Percentiles rank a stretch among this genome's conserved stretches.
Conservation (phyloP, 495 filamentous ascomycete species). For the Sabuloglossum arenarium region DNA sequence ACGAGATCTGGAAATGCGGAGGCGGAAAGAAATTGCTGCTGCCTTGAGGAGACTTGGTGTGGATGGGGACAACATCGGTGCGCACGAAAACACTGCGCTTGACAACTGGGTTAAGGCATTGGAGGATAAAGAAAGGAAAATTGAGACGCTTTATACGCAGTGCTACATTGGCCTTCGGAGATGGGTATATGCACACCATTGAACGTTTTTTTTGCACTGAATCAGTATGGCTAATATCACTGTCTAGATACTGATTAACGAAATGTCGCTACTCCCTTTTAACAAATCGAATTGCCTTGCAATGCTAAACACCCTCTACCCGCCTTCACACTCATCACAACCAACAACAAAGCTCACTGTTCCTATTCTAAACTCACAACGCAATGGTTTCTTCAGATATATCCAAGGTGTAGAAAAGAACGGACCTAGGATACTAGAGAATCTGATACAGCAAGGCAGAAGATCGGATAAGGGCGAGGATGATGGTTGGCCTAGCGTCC, state of each 20-base stretch:
- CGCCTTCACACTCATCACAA: slow-evolving; percentile 24
- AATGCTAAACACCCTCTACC: slow-evolving; percentile 62
- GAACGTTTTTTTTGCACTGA: not conserved
- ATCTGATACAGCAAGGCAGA: slow-evolving; percentile 31
- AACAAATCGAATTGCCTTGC: slow-evolving; percentile 51
- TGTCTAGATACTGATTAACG: slow-evolving; percentile 42
- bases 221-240: not conserved
- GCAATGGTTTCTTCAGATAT: slow-evolving; percentile 44
- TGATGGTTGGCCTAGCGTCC: slow-evolving; percentile 35
- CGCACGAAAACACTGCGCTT: slow-evolving; percentile 28
- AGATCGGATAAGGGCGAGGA: slow-evolving; percentile 20
- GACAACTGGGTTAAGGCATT: slow-evolving; percentile 32
- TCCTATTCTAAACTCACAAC: slow-evolving; percentile 32
- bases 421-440: slow-evolving; percentile 32
- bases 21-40: slow-evolving; percentile 34
- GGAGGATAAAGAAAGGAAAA: slow-evolving; percentile 30
- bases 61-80: slow-evolving; percentile 8
- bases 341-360: slow-evolving; percentile 35
- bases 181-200: slow-evolving; percentile 31
- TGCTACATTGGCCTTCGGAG: slow-evolving; percentile 46
- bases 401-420: slow-evolving; percentile 38
- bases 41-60: slow-evolving; percentile 25
- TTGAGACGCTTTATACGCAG: slow-evolving; percentile 42
- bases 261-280: slow-evolving; percentile 41
- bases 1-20: slow-evolving; percentile 42